Evolutionary conservation across 495 filamentous ascomycete genomes (phyloP).

Genomic region (Penicilliopsis zonata): DNA sequence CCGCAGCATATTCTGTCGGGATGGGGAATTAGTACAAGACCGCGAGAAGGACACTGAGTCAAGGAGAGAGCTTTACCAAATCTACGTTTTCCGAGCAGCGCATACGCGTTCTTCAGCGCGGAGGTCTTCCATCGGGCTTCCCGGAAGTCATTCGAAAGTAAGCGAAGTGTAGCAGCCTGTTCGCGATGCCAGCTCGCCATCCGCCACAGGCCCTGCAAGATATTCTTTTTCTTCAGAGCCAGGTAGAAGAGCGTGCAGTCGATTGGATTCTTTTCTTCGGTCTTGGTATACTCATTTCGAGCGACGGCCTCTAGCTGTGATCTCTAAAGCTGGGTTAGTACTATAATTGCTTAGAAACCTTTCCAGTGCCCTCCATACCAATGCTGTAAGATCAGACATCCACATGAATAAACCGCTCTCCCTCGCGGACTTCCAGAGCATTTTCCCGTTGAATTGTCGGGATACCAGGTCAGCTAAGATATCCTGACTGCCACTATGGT

Average conservation of each 20-base stretch:
- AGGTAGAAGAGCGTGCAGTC: constrained; percentile 90
- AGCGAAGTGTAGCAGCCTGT: constrained; percentile 59
- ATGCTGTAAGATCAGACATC: constrained; percentile 62
- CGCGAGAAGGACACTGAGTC: neutral
- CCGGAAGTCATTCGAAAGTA: constrained; percentile 80
- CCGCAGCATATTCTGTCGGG: constrained; percentile 83
- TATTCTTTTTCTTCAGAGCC: constrained; percentile 80
- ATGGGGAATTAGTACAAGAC: constrained; percentile 4
- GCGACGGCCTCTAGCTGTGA: constrained; percentile 81
- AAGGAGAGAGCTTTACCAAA: constrained; percentile 47
- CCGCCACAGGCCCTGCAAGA: constrained; percentile 87
- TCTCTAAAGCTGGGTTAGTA: constrained; percentile 30
- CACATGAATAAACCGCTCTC: constrained; percentile 94
- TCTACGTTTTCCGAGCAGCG: constrained; percentile 80
- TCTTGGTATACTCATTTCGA: constrained; percentile 83
- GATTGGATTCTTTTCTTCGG: constrained; percentile 81
- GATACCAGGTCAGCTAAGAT: constrained; percentile 84
- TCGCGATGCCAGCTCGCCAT: constrained; percentile 90
- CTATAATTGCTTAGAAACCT: neutral
- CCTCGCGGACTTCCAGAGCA: constrained; percentile 75
- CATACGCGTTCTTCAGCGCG: constrained; percentile 94
- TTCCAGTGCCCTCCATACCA: constrained; percentile 43
- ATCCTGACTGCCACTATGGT: constrained; percentile 84
- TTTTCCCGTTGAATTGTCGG: constrained; percentile 58
- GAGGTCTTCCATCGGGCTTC: constrained; percentile 80